Evolutionary conservation across 106 monocot genomes (phyloP).

Genomic region (Chionographis japonica): DNA sequence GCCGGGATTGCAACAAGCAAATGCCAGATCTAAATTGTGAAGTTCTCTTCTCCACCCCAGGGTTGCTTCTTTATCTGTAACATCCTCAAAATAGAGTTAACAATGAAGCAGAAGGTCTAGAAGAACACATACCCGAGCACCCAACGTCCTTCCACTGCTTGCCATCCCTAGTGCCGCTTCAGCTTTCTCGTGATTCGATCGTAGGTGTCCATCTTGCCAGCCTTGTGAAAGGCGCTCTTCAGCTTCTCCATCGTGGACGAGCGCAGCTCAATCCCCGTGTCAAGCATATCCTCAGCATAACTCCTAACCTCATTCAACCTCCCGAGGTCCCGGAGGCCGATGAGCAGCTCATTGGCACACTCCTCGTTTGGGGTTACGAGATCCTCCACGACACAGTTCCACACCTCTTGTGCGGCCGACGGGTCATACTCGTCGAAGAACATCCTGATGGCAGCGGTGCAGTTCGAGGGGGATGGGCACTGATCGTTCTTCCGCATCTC

Average conservation of each 20-base stretch:
- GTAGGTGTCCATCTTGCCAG: conserved; percentile 28
- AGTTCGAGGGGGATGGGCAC: conserved; percentile 30
- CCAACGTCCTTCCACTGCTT: background rate
- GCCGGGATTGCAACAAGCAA: too few relatives aligned
- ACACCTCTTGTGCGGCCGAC: conserved; percentile 49
- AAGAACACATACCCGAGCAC: background rate
- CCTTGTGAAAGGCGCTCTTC: conserved; percentile 43
- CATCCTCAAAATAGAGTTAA: background rate
- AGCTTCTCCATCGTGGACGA: conserved; percentile 39
- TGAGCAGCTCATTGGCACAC: conserved; percentile 55
- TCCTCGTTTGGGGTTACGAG: conserved; percentile 19
- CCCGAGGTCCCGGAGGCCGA: conserved; percentile 45
- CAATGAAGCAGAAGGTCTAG: background rate
- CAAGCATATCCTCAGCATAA: conserved; percentile 54
- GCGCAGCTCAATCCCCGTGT: conserved; percentile 33
- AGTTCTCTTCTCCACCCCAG: background rate
- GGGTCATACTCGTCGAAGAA: conserved; percentile 73
- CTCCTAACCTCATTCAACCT: conserved; percentile 45
- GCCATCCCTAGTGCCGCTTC: conserved; percentile 14
- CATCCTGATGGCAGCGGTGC: conserved; percentile 49
- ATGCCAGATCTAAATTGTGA: background rate
- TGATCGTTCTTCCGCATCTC: conserved; percentile 88
- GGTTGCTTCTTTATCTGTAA: background rate
- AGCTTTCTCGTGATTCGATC: conserved; percentile 40
- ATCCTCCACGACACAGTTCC: conserved; percentile 45